A percentile compares a stretch with the other conserved stretches of the same genome.
Evolutionary conservation across 225 moss, liverwort and hornwort genomes (phyloP).

Genomic region (Polytrichum formosum): DNA sequence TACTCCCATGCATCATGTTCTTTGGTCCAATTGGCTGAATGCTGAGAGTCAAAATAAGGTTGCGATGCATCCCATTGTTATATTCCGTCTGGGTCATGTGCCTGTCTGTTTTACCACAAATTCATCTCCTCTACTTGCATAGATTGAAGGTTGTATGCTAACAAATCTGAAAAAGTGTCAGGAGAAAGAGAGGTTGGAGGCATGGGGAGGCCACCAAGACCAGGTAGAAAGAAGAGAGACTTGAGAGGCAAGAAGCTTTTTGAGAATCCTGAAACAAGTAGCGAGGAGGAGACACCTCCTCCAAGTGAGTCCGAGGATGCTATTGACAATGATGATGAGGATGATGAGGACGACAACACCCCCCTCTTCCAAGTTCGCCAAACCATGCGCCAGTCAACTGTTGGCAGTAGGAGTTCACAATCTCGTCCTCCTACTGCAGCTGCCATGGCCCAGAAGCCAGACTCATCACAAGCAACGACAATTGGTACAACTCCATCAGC

Average conservation of each 20-base stretch:
- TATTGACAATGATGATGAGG: slow-evolving; percentile 63
- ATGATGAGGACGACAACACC: slow-evolving; percentile 84
- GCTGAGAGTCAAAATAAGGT: too few relatives aligned
- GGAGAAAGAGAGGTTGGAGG: slow-evolving; percentile 50
- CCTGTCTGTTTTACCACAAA: too few relatives aligned
- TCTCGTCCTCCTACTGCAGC: slow-evolving; percentile 24
- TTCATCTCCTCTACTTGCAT: too few relatives aligned
- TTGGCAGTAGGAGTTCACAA: slow-evolving; percentile 12
- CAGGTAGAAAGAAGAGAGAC: slow-evolving; percentile 60
- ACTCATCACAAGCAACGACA: slow-evolving; percentile 29
- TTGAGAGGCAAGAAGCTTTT: slow-evolving; percentile 80
- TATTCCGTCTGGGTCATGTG: too few relatives aligned
- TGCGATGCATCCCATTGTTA: too few relatives aligned
- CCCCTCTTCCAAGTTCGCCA: slow-evolving; percentile 67
- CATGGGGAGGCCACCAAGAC: slow-evolving; percentile 47
- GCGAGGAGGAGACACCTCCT: slow-evolving; percentile 62
- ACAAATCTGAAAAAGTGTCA: neutral
- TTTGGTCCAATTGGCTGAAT: too few relatives aligned
- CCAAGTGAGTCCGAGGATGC: slow-evolving; percentile 75
- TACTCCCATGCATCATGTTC: too few relatives aligned
- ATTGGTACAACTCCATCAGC: slow-evolving; percentile 37
- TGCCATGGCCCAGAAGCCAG: slow-evolving; percentile 25
- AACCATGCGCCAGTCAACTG: slow-evolving; percentile 37
- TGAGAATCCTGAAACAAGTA: slow-evolving; percentile 70
- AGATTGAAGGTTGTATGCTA: neutral